Conservation (phyloP, 202 grass and related monocot species). For the Carex arenaria region DNA sequence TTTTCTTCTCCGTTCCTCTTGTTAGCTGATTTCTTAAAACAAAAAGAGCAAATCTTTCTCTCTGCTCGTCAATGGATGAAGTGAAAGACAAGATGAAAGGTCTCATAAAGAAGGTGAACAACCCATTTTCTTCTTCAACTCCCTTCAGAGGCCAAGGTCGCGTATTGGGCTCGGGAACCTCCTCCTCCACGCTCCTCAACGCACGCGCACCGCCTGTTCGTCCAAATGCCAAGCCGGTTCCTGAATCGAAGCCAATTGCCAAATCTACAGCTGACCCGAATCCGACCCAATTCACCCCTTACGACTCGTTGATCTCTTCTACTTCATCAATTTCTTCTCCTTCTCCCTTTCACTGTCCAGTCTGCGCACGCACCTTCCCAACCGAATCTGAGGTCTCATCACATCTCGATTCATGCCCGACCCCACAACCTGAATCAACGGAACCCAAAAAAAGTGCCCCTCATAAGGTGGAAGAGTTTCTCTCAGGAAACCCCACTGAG, state of each 20-base stretch:
- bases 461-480: conserved; percentile 43
- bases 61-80: conserved; percentile 26
- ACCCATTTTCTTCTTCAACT: conserved; percentile 54
- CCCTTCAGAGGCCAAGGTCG: conserved; percentile 67
- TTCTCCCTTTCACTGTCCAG: conserved; percentile 46
- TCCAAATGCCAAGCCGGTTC: conserved; percentile 26
- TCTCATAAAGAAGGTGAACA: conserved; percentile 94
- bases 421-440: conserved; percentile 19
- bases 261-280: neutral
- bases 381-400: conserved; percentile 51
- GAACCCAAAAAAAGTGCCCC: neutral
- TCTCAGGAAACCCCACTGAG: conserved; percentile 40
- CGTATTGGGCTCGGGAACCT: conserved; percentile 54
- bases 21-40: neutral
- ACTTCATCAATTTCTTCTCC: conserved; percentile 6
- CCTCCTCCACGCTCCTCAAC: conserved; percentile 26
- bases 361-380: conserved; percentile 46
- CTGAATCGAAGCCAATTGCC: conserved; percentile 4
- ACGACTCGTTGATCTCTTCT: conserved; percentile 48
- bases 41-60: neutral
- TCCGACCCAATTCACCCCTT: conserved; percentile 42
- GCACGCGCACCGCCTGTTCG: conserved; percentile 11
- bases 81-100: conserved; percentile 92
- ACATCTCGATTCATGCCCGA: conserved; percentile 69
- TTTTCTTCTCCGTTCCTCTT: neutral